Base-by-base conservation (phyloP, 768 basidiomycete genomes). In the Mycena galopus region DNA sequence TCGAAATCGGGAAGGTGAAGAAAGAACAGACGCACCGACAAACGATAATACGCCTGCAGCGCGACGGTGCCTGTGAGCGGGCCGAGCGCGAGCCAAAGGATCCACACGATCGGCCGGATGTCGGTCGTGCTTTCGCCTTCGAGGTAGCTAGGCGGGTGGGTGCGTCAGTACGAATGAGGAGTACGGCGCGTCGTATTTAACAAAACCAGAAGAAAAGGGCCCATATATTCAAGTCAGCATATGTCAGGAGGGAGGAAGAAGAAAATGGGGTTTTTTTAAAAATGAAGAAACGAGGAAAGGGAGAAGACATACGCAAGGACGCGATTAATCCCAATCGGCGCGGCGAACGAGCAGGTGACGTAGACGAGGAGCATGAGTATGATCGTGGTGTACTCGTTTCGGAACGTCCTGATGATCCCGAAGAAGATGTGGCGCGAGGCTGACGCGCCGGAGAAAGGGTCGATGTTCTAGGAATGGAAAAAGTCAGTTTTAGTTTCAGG, bases 101-200 rank as follows among this genome's bases (percentile, higher is more conserved):
- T 84, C 88, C 88, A 90, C 2, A 89, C 84, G 82, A 88, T 88
- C 1, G 89, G 89, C 29, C 82, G 83, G 51, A 88, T 75, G 29
- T 77, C 81, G 33, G 81, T 73, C 3, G 87, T 86, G 27, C 12
- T 39, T 39, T 80, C 80, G 10, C 67, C 80, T 76, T 89, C 88
- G 39, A 90, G 78, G 68, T 88, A 87, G 2, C 74, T 72, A n/a
- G n/a, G n/a, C n/a, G n/a, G n/a, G n/a, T n/a, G n/a, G n/a, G 47
- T 21, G 21, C 6, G 30, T 6, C 2, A 8, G 12, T n/a, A n/a
- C n/a, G n/a, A n/a, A n/a, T n/a, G n/a, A n/a, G n/a, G n/a, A n/a
- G n/a, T n/a, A n/a, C n/a, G n/a, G n/a, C n/a, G n/a, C n/a, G n/a
- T n/a, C n/a, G n/a, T n/a, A n/a, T n/a, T n/a, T n/a, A n/a, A n/a